Conservation (phyloP, 495 filamentous ascomycete species). For the Penicillium paxilli region DNA sequence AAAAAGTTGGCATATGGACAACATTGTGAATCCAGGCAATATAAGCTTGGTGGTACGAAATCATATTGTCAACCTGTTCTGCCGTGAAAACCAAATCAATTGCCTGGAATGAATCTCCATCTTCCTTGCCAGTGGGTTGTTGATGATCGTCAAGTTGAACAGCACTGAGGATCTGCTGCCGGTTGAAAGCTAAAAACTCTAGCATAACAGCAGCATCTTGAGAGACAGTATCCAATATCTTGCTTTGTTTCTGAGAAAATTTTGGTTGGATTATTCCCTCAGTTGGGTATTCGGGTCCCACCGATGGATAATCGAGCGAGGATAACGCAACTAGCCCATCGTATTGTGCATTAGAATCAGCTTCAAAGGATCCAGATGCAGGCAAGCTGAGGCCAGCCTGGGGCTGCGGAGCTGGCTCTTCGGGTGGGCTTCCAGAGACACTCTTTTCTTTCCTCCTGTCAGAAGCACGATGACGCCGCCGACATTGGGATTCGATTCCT, state of each 20-base stretch:
- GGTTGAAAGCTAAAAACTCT: constrained; percentile 10
- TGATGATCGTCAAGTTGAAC: neutral
- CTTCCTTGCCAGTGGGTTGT: neutral
- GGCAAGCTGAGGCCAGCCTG: neutral
- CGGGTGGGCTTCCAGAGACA: neutral
- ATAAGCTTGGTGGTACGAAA: constrained; percentile 4
- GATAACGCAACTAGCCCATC: too few species aligned
- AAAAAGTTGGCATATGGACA: constrained; percentile 16
- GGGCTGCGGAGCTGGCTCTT: neutral
- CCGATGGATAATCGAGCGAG: too few species aligned
- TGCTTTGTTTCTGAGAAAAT: neutral
- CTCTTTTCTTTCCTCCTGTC: neutral
- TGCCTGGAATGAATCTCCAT: neutral
- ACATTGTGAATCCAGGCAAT: constrained; percentile 18
- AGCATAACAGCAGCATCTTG: constrained; percentile 8
- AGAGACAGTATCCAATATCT: constrained; percentile 1
- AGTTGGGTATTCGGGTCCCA: neutral
- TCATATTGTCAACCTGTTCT: neutral
- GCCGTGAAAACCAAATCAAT: neutral
- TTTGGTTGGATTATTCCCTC: neutral
- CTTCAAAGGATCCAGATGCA: neutral
- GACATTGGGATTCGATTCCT: constrained; percentile 1
- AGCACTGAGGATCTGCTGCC: constrained; percentile 1
- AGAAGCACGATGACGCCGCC: neutral
- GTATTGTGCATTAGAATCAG: neutral